Evolutionary conservation across 441 rosid species (phyloP).

Genomic region (Gossypium gossypioides): DNA sequence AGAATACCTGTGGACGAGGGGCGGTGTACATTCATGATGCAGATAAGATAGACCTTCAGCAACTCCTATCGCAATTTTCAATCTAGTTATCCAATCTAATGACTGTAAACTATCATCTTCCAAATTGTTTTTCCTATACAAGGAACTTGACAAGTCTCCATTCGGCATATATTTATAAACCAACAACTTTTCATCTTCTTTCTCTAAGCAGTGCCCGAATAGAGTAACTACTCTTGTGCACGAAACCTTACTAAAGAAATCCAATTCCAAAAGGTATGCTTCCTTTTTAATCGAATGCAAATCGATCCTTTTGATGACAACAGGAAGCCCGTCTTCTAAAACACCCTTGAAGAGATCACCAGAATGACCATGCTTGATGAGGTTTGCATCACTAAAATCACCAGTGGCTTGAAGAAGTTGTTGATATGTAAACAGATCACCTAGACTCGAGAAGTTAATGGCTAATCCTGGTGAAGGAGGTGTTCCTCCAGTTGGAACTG

Average conservation of each 20-base stretch:
- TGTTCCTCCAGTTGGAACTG: conserved; percentile 38
- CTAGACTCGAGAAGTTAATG: conserved; percentile 41
- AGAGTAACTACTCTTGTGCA: conserved; percentile 69
- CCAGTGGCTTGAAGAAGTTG: conserved; percentile 62
- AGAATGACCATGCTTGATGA: conserved; percentile 83
- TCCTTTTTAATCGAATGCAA: conserved; percentile 39
- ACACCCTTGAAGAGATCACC: conserved; percentile 70
- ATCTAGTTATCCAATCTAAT: conserved; percentile 95
- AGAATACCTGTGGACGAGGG: conserved; percentile 85
- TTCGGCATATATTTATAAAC: conserved; percentile 84
- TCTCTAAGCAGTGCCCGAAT: conserved; percentile 75
- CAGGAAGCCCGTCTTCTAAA: conserved; percentile 43
- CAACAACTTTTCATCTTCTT: conserved; percentile 66
- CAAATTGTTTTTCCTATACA: conserved; percentile 40
- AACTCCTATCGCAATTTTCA: conserved; percentile 87
- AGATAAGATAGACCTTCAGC: conserved; percentile 79
- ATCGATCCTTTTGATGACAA: conserved; percentile 70
- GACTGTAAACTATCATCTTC: conserved; percentile 68
- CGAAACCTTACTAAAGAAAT: conserved; percentile 58
- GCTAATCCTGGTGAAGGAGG: conserved; percentile 37
- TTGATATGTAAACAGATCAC: conserved; percentile 60
- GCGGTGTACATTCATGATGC: conserved; percentile 83
- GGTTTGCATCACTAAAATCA: conserved; percentile 52
- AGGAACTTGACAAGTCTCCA: conserved; percentile 70
- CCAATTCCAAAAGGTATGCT: conserved; percentile 54